Evolutionary conservation across 768 basidiomycete genomes (phyloP).

Genomic region (Pleurotus salmoneostramineus): DNA sequence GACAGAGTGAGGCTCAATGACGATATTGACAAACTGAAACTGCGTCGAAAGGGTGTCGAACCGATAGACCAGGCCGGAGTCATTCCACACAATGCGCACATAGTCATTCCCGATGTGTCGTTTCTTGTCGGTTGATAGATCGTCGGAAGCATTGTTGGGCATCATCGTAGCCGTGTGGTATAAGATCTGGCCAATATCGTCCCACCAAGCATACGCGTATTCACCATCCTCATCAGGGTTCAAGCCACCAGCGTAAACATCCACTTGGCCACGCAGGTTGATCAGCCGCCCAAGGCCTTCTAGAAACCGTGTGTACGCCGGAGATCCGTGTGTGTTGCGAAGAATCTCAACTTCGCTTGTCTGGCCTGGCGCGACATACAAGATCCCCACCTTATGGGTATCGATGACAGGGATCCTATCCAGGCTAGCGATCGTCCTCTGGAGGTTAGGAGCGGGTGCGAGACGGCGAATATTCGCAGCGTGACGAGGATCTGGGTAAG

Average conservation of each 20-base stretch:
- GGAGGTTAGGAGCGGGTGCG: constrained; percentile 48
- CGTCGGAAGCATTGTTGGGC: constrained; percentile 74
- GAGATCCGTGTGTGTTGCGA: constrained; percentile 87
- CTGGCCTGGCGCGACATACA: constrained; percentile 95
- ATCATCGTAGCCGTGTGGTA: constrained; percentile 98
- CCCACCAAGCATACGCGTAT: constrained; percentile 99
- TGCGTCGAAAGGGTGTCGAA: constrained; percentile 91
- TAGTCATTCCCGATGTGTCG: constrained; percentile 96
- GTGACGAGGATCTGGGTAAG: constrained; percentile 44
- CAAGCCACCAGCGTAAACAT: constrained; percentile 90
- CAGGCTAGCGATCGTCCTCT: constrained; percentile 59
- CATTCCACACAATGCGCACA: constrained; percentile 97
- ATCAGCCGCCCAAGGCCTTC: constrained; percentile 87
- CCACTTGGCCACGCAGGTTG: constrained; percentile 82
- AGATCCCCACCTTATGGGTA: constrained; percentile 92
- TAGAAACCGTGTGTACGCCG: constrained; percentile 91
- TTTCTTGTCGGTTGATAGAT: constrained; percentile 81
- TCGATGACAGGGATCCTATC: constrained; percentile 93
- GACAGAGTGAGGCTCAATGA: constrained; percentile 89
- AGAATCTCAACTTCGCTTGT: constrained; percentile 82
- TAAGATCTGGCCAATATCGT: constrained; percentile 91
- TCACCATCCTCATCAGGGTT: constrained; percentile 92
- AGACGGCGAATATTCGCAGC: constrained; percentile 40
- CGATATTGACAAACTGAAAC: constrained; percentile 97
- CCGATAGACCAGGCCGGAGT: constrained; percentile 82